Conservation (phyloP, 2,329 filamentous ascomycete genomes). For the Clarireedia paspali region DNA sequence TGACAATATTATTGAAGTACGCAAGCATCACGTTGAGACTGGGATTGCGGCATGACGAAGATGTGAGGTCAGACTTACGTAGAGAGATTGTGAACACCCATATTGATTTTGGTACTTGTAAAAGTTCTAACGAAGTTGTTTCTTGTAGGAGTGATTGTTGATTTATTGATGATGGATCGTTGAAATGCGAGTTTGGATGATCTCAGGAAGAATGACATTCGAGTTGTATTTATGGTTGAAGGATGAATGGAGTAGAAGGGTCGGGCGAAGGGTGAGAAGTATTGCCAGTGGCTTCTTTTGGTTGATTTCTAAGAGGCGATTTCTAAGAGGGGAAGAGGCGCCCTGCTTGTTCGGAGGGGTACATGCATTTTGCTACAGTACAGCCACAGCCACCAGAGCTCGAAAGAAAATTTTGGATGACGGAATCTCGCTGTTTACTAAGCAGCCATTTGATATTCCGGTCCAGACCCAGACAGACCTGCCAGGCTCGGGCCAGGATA, state of each 20-base stretch:
- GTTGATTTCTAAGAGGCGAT: not conserved
- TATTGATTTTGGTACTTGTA: slow-evolving; percentile 9
- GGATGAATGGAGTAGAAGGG: too few relatives aligned
- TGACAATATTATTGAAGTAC: not conserved
- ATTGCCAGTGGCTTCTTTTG: not conserved
- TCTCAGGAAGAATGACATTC: not conserved
- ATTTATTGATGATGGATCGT: not conserved
- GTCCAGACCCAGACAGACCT: too few relatives aligned
- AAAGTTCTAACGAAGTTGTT: not conserved
- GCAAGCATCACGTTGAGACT: too few relatives aligned
- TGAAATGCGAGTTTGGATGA: not conserved
- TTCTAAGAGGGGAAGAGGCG: too few relatives aligned
- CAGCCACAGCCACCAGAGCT: too few relatives aligned
- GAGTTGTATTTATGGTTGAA: not conserved
- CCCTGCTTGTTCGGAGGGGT: too few relatives aligned
- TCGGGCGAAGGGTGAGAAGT: not conserved
- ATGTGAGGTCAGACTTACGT: slow-evolving; percentile 28
- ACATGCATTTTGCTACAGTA: too few relatives aligned
- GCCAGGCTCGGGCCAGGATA: too few relatives aligned
- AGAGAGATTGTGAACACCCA: slow-evolving; percentile 39
- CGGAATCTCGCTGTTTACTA: too few relatives aligned
- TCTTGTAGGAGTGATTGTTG: not conserved
- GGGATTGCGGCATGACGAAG: not conserved
- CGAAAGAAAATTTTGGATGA: not conserved
- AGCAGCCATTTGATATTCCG: too few relatives aligned